Base-by-base conservation (phyloP, 169 alveolate genomes). In the Perkinsus chesapeaki region DNA sequence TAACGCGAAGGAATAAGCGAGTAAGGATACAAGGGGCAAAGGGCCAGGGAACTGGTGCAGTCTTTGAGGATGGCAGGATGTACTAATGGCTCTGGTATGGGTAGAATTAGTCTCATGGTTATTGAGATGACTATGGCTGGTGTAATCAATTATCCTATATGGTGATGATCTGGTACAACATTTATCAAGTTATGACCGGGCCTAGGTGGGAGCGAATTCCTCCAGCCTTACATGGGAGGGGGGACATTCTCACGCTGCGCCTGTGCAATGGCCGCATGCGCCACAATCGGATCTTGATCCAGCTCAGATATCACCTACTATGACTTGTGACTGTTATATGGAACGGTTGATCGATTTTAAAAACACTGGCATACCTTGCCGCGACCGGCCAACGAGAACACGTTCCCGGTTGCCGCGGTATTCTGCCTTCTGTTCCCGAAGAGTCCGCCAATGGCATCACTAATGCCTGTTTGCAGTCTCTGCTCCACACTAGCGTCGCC, bases 211-310 rank as follows among this genome's bases (percentile, higher is more conserved):
- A n/a, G n/a, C 72, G 19, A 47, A 9, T 19, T 47, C 9, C 72
- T 47, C 72, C 27, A 47, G 27, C 9, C 31, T 27, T 60, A 60
- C 82, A 60, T 60, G 7, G 82, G 82, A 60, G 82, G 82, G 3
- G 82, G 82, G 3, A 60, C 82, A 16, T 60, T 60, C 82, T 60
- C 82, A 27, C 82, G 82, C 31, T 60, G 82, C 12, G 82, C 82
- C 31, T 60, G 82, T 60, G 82, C 82, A 20, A 60, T 60, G 73
- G 39, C 48, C 60, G 48, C 39, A 37, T 91, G 92, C 5, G 92
- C 92, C 73, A 91, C 92, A 7, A 91, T 91, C 31, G 92, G 92
- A 72, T 91, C 92, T 0, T 91, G 36, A 37, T 91, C 92, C 16
- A 91, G 38, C 73, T 91, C 92, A 37, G 82, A 60, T 60, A 60